phyloP scores from a whole-genome alignment of 1,284 basidiomycete genomes.

The Kwoniella shivajii region DNA sequence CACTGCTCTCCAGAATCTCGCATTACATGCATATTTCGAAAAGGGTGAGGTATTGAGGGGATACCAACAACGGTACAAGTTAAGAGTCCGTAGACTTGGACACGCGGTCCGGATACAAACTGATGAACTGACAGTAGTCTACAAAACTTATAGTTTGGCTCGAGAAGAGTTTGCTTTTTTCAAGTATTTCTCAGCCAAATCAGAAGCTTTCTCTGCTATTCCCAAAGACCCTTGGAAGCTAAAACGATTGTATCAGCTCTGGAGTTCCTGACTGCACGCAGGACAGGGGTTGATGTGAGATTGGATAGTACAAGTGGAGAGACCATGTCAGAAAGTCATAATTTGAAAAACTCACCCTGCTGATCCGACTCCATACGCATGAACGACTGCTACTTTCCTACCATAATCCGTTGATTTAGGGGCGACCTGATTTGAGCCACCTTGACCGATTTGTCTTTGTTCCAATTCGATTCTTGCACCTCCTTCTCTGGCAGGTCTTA shows the following conservation, averaged over 20 bases:
- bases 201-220: constrained; percentile 14
- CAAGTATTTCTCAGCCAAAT: constrained; percentile 10
- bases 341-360: constrained; percentile 42
- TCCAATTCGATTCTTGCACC: constrained; percentile 70
- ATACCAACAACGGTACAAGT: too few species aligned
- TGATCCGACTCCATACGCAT: constrained; percentile 67
- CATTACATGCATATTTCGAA: too few species aligned
- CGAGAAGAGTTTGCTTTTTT: not conserved
- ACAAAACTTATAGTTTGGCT: not conserved
- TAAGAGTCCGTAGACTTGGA: too few species aligned
- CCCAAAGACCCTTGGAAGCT: constrained; percentile 18
- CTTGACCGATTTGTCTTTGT: constrained; percentile 55
- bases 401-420: constrained; percentile 31
- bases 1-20: too few species aligned
- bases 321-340: not conserved
- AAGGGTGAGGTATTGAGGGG: too few species aligned
- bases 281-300: not conserved
- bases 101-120: too few species aligned
- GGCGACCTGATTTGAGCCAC: constrained; percentile 26
- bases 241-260: not conserved
- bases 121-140: too few species aligned
- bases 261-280: not conserved
- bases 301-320: not conserved
- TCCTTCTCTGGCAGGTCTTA: constrained; percentile 69
- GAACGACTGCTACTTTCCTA: constrained; percentile 59